Evolutionary conservation across 169 alveolate species (phyloP), one percentile per base, ranked within the genome.

Genomic region (Eimeria zaria): DNA sequence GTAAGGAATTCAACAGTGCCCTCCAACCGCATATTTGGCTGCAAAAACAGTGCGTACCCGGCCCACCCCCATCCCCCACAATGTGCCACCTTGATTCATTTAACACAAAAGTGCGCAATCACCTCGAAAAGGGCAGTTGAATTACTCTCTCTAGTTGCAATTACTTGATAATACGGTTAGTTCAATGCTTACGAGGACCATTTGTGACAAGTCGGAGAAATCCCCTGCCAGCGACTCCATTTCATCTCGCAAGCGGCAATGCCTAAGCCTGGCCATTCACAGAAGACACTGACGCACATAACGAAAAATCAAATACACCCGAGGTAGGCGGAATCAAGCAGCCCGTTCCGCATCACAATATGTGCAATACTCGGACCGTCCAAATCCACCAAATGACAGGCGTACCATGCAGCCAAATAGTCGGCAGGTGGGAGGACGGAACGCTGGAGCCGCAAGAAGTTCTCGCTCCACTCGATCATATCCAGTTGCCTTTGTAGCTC

Each of bases 371-470:
- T 71, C 36, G 55, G 51, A 0, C 51, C 51, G 20, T 36, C 9
- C 4, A 39, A 33, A 71, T 1, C 27, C 24, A 33, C 51, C 14
- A 41, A 41, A 4, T 36, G 5, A 0, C 33, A 14, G 83, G 24
- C 95, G 1, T 64, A 96, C 99, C 99, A 98, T 30, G 99, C 98
- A 89, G 96, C 95, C 89, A 98, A 91, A 83, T 97, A 98, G 85
- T 98, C 99, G 41, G 99, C 99, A 16, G 99, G 98, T 30, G 99
- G 99, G 24, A 98, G 91, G 48, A 98, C 96, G 11, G 98, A 96
- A 80, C 97, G 98, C 27, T 97, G 97, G 69, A 97, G 97, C 84
- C 93, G 97, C 46, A 98, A 87, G 78, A 97, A 98, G 1, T 97
- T 95, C 89, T 98, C 99, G 33, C 97, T 95, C 98, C 98, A 98